A percentile compares a stretch with the other conserved stretches of the same genome.
Evolutionary conservation across 305 asterid species (phyloP).

Genomic region (Stenogyne calaminthoides): DNA sequence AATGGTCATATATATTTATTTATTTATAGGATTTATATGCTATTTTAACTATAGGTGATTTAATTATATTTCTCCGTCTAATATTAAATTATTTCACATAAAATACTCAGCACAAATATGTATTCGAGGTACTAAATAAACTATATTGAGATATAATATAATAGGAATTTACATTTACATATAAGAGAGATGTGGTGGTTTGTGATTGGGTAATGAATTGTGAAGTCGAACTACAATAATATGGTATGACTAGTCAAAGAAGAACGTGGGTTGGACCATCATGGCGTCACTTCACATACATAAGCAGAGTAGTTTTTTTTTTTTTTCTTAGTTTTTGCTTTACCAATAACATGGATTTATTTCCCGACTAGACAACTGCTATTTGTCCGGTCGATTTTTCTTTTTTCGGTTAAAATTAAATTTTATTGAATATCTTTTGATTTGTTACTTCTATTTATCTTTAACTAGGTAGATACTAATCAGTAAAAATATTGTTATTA

Average conservation of each 20-base stretch:
- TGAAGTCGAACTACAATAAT: conserved; percentile 18
- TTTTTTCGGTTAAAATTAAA: neutral
- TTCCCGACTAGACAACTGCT: neutral
- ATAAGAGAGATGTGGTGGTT: neutral
- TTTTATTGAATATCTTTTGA: too few species aligned
- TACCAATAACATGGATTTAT: neutral
- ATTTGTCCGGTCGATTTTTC: neutral
- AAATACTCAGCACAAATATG: neutral
- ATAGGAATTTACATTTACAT: too few species aligned
- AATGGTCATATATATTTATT: too few species aligned
- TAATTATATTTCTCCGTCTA: neutral
- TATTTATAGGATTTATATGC: neutral
- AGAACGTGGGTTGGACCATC: conserved; percentile 34
- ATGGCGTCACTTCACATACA: conserved; percentile 37
- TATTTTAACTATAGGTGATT: neutral
- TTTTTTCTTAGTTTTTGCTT: neutral
- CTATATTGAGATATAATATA: neutral
- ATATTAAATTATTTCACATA: neutral
- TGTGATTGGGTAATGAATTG: conserved; percentile 19
- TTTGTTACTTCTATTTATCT: too few species aligned
- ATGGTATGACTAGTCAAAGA: conserved; percentile 40
- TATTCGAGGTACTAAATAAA: neutral
- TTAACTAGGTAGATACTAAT: too few species aligned
- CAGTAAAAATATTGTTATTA: too few species aligned
- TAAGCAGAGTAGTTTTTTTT: conserved; percentile 13